Conservation (phyloP, 106 monocot species). For the Dioscorea zingiberensis region DNA sequence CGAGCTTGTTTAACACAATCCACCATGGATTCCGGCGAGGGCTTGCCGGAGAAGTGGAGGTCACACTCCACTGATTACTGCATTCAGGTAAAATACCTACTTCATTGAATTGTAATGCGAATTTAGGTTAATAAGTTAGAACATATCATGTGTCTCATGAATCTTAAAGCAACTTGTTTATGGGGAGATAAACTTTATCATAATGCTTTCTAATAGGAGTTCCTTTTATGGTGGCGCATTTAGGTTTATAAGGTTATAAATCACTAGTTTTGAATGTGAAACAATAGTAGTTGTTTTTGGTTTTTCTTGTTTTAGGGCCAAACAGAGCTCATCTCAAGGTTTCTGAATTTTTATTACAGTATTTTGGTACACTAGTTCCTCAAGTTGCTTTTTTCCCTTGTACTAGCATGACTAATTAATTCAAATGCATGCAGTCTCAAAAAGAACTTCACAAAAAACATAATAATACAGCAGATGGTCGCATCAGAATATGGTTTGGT, state of each 20-base stretch:
- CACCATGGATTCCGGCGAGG: constrained; percentile 84
- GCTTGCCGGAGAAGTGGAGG: constrained; percentile 66
- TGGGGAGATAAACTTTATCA: too few species aligned
- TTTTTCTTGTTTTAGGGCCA: too few species aligned
- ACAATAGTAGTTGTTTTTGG: background rate
- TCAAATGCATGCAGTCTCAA: constrained; percentile 51
- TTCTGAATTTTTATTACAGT: background rate
- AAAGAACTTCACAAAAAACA: constrained; percentile 67
- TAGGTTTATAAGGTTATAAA: too few species aligned
- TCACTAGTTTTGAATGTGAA: background rate
- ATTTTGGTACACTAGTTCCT: background rate
- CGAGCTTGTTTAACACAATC: constrained; percentile 85
- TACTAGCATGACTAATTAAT: constrained; percentile 8
- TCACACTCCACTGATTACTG: constrained; percentile 51
- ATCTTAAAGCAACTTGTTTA: too few species aligned
- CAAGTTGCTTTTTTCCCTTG: too few species aligned
- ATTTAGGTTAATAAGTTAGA: too few species aligned
- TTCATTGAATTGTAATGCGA: too few species aligned
- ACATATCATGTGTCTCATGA: too few species aligned
- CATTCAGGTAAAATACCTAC: constrained; percentile 55
- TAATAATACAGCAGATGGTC: constrained; percentile 82
- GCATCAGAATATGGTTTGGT: constrained; percentile 92
- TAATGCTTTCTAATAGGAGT: too few species aligned
- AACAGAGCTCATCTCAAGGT: background rate
- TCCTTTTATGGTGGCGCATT: too few species aligned